Base-by-base conservation (phyloP, 2,329 filamentous ascomycete genomes). In the Fusarium sp. region DNA sequence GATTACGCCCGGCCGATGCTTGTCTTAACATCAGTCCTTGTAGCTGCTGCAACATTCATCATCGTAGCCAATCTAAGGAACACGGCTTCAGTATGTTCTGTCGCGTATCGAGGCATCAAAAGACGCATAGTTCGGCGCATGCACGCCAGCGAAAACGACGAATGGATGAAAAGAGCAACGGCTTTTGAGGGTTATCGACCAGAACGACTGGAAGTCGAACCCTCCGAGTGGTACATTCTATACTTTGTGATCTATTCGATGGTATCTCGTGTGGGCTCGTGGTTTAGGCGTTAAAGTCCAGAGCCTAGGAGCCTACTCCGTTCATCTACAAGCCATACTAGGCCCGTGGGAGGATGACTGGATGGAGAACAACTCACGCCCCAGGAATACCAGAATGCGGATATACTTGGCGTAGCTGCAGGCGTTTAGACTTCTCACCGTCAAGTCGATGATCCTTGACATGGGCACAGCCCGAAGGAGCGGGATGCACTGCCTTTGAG, bases 161-260 rank as follows among this genome's bases (percentile, higher is more conserved):
- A 32, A 14, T 58, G 49, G 49, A 20, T 45, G 0, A 15, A 55
- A 14, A 55, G 40, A 30, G 55, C 48, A 0, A 39, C 24, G 3
- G 49, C 48, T 0, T 57, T 57, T 20, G 55, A 45, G 17, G 39
- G 55, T 14, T 57, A 45, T 20, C 41, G 55, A 6, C 55, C 55
- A 1, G 48, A 54, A 2, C 7, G 55, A 17, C 15, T 39, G 19
- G 55, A 55, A n/a, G 17, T 57, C 26, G 55, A 55, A 20, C 55
- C 40, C 4, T 57, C 49, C 4, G 55, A 57, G 55, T 57, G 55
- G 55, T 57, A 57, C 24, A 33, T 57, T 0, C 20, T 55, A 1
- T 55, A 55, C 20, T 57, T 55, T 19, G 30, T 32, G 17, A 4
- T 45, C 11, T n/a, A 15, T 24, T 57, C 30, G 1, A 8, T 39